Evolutionary conservation across 805 yeast species (phyloP).

Genomic region (Komagataella mondaviorum): DNA sequence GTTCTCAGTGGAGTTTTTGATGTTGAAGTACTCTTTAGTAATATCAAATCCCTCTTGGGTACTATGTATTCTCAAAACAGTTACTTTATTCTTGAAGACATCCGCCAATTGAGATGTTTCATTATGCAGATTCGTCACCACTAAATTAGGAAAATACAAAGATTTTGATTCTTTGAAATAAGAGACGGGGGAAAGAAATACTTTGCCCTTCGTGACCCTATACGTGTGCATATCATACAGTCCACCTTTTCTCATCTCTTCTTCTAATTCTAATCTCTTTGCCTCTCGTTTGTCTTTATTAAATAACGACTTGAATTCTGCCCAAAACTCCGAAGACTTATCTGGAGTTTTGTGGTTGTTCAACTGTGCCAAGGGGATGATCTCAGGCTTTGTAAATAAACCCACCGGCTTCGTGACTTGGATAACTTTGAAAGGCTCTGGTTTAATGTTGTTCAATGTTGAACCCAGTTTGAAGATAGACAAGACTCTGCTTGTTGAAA

Average conservation of each 20-base stretch:
- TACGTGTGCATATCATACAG: constrained; percentile 51
- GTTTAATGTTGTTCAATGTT: constrained; percentile 6
- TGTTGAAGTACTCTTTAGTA: constrained; percentile 44
- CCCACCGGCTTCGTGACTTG: constrained; percentile 6
- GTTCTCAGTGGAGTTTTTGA: constrained; percentile 24
- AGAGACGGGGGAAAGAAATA: constrained; percentile 73
- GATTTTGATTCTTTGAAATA: constrained; percentile 64
- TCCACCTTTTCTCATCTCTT: constrained; percentile 56
- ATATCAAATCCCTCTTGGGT: constrained; percentile 61
- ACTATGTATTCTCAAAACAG: constrained; percentile 53
- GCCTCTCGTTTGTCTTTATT: constrained; percentile 32
- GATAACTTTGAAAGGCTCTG: constrained; percentile 5
- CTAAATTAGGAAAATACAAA: constrained; percentile 70
- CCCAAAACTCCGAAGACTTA: constrained; percentile 16
- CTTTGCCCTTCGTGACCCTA: constrained; percentile 69
- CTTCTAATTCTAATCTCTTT: constrained; percentile 40
- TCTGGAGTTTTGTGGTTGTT: constrained; percentile 16
- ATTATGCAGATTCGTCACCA: constrained; percentile 36
- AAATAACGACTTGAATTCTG: constrained; percentile 24
- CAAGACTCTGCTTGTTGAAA: background rate
- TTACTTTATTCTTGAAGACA: constrained; percentile 34
- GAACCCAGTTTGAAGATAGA: background rate
- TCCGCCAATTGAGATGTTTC: constrained; percentile 19
- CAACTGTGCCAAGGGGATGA: constrained; percentile 8
- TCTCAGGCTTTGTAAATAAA: constrained; percentile 2